These are phyloP conservation scores for Exserohilum rostratum DNA, from an alignment of 2,329 filamentous ascomycete genomes.

Conservation along the genomic window DNA sequence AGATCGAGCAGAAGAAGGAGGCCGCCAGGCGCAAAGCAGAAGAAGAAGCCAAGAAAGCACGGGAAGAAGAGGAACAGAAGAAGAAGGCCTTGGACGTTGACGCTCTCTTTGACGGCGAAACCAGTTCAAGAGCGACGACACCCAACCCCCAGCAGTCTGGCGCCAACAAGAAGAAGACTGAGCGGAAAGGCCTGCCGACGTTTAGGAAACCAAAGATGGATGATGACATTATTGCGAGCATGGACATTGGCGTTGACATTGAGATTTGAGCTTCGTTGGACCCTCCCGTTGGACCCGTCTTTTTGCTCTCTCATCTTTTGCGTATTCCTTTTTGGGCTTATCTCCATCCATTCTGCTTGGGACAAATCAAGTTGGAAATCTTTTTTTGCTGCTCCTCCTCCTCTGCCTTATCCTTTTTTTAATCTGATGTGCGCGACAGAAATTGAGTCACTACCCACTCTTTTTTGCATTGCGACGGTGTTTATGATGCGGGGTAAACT, in stretches of 20 bases:
- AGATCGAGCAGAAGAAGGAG: slow-evolving; percentile 47
- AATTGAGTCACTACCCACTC: no score
- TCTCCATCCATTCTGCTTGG: not conserved
- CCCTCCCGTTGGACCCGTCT: not conserved
- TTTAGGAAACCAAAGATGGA: slow-evolving; percentile 81
- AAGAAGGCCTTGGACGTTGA: slow-evolving; percentile 48
- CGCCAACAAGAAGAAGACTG: slow-evolving; percentile 63
- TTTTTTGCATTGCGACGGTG: no score
- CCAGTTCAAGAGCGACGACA: slow-evolving; percentile 48
- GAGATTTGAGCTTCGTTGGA: slow-evolving; percentile 67
- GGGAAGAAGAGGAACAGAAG: slow-evolving; percentile 35
- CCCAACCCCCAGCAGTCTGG: slow-evolving; percentile 56
- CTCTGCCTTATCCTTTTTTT: no score
- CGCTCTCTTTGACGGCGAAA: slow-evolving; percentile 56
- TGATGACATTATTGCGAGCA: slow-evolving; percentile 86
- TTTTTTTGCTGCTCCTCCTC: no score
- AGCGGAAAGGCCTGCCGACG: slow-evolving; percentile 65
- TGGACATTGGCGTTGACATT: slow-evolving; percentile 92
- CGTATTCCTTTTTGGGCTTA: not conserved
- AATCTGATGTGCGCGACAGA: no score
- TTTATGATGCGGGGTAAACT: no score
- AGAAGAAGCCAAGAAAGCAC: slow-evolving; percentile 57
- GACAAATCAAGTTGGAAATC: no score
- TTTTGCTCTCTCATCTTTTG: not conserved
- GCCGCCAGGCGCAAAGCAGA: slow-evolving; percentile 57